Conservation (phyloP, 805 yeast genomes). For the Jamesozyma spencerorum region DNA sequence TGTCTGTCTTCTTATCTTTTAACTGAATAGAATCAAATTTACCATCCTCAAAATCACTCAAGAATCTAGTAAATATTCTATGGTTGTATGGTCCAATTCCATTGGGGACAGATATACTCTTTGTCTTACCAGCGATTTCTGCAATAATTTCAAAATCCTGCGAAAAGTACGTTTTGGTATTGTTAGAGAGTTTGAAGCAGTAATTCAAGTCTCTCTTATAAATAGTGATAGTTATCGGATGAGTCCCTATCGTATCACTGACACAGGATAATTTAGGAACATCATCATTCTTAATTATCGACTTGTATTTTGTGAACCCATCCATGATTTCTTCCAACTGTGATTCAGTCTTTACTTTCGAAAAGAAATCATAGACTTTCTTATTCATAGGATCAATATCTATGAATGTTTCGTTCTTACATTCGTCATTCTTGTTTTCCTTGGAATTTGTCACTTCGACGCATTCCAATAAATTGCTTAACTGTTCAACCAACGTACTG, state of each 20-base stretch:
- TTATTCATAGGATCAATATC: slow-evolving; percentile 3
- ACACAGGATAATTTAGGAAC: not conserved
- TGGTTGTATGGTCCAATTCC: slow-evolving; percentile 6
- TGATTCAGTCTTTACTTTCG: not conserved
- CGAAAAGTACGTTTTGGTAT: slow-evolving; percentile 1
- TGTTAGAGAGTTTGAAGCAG: slow-evolving; percentile 4
- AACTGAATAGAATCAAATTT: slow-evolving; percentile 2
- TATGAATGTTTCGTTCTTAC: not conserved
- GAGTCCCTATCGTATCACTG: not conserved
- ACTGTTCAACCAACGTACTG: not conserved
- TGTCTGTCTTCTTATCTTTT: not conserved
- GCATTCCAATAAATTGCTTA: not conserved
- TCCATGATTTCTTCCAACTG: slow-evolving; percentile 2
- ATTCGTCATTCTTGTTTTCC: not conserved
- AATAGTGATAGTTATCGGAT: slow-evolving; percentile 2
- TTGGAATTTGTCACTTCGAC: not conserved
- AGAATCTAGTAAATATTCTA: slow-evolving; percentile 2
- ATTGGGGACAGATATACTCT: not conserved
- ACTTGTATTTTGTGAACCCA: not conserved
- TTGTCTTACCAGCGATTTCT: not conserved
- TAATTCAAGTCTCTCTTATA: slow-evolving; percentile 4
- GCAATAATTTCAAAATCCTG: slow-evolving; percentile 1
- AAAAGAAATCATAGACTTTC: slow-evolving; percentile 1
- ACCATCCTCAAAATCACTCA: slow-evolving; percentile 1
- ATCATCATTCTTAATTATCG: not conserved